Conservation (phyloP, 768 basidiomycete genomes). For the Leucocoprinus sp. region DNA sequence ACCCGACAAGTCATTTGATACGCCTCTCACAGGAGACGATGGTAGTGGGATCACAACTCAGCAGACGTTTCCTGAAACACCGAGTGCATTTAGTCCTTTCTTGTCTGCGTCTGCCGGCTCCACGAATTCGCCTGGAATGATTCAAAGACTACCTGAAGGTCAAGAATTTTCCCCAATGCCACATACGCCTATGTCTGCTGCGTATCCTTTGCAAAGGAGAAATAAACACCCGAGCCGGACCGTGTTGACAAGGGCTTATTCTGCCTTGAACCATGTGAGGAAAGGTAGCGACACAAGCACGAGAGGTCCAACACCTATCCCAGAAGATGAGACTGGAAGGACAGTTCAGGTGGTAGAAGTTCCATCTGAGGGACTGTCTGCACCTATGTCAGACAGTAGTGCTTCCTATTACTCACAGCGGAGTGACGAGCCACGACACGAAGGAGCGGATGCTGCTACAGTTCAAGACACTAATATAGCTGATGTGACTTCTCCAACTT, state of each 20-base stretch:
- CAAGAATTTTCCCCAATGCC: constrained; percentile 16
- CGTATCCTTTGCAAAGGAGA: constrained; percentile 18
- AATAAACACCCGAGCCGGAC: constrained; percentile 27
- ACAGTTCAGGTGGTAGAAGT: constrained; percentile 11
- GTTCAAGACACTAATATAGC: background rate
- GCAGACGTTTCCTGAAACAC: constrained; percentile 76
- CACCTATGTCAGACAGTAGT: background rate
- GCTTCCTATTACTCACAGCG: constrained; percentile 4
- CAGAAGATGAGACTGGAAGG: background rate
- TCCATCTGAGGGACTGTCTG: background rate
- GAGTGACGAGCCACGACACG: background rate
- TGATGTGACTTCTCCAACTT: background rate
- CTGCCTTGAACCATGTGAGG: constrained; percentile 28
- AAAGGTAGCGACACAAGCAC: constrained; percentile 22
- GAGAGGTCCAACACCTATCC: background rate
- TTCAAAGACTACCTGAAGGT: constrained; percentile 13
- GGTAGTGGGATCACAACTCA: constrained; percentile 30
- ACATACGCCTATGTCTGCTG: constrained; percentile 25
- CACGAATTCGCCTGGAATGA: constrained; percentile 16
- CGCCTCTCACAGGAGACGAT: constrained; percentile 24
- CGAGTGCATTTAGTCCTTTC: constrained; percentile 47
- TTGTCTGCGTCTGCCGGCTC: constrained; percentile 27
- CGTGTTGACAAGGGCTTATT: constrained; percentile 32
- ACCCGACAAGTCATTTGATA: constrained; percentile 18
- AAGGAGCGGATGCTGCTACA: background rate